These are phyloP conservation scores for Microsporum ferrugineum DNA, from an alignment of 2,329 filamentous ascomycete genomes.

Conservation along the genomic window DNA sequence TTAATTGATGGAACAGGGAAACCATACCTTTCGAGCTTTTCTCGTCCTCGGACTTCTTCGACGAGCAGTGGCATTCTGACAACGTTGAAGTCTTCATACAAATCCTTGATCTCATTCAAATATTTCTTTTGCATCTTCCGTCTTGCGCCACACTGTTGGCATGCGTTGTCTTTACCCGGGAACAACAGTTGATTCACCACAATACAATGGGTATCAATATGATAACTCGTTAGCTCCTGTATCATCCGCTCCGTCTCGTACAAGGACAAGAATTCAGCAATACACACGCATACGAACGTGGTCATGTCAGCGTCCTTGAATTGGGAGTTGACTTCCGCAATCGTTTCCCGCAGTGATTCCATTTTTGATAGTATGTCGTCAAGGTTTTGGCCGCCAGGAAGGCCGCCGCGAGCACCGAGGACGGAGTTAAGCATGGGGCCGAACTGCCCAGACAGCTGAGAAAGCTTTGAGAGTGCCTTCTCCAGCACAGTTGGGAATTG, in stretches of 20 bases:
- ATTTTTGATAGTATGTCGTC: slow-evolving; percentile 90
- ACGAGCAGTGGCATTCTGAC: slow-evolving; percentile 95
- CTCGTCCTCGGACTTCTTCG: slow-evolving; percentile 91
- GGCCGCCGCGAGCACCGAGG: slow-evolving; percentile 61
- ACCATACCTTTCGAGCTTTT: slow-evolving; percentile 68
- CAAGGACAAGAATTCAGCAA: slow-evolving; percentile 88
- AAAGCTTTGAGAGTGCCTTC: slow-evolving; percentile 95
- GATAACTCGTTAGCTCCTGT: slow-evolving; percentile 84
- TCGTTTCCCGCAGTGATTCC: slow-evolving; percentile 84
- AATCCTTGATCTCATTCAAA: slow-evolving; percentile 92
- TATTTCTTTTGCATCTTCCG: slow-evolving; percentile 99
- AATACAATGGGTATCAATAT: slow-evolving; percentile 93
- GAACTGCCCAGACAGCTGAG: slow-evolving; percentile 85
- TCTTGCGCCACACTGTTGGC: slow-evolving; percentile 89
- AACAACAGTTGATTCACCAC: slow-evolving; percentile 97
- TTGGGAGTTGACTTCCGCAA: slow-evolving; percentile 89
- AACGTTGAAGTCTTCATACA: slow-evolving; percentile 98
- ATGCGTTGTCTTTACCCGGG: slow-evolving; percentile 70
- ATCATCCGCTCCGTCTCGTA: slow-evolving; percentile 99
- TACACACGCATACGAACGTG: slow-evolving; percentile 96
- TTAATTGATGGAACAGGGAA: slow-evolving; percentile 5
- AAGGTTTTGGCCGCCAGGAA: slow-evolving; percentile 87
- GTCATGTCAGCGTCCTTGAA: slow-evolving; percentile 95
- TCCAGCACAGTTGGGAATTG: slow-evolving; percentile 97
- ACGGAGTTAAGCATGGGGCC: slow-evolving; percentile 91